A percentile compares a stretch with the other conserved stretches of the same genome.
These are phyloP conservation scores for Dichotomopilus funicola DNA, from an alignment of 2,329 filamentous ascomycete species.

Conservation along the genomic window DNA sequence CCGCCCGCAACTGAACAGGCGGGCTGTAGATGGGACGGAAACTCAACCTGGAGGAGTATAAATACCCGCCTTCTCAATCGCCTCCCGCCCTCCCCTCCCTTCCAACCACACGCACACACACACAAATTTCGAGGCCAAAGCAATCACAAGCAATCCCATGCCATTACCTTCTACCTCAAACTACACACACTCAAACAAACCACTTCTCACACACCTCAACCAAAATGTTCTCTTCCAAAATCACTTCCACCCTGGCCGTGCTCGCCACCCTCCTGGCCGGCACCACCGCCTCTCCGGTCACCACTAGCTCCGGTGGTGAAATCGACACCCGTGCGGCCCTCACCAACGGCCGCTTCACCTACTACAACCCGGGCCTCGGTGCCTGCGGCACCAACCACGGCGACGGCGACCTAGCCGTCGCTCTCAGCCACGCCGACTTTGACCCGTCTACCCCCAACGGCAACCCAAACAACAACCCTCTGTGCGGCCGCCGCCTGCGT, in stretches of 20 bases:
- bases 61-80: not conserved
- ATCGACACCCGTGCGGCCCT: not conserved
- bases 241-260: not conserved
- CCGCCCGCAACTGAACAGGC: too few species aligned
- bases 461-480: conserved; percentile 55
- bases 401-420: conserved; percentile 50
- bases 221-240: not conserved
- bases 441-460: conserved; percentile 46
- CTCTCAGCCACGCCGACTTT: conserved; percentile 53
- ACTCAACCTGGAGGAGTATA: not conserved
- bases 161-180: not conserved
- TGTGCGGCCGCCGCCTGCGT: conserved; percentile 55
- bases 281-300: not conserved
- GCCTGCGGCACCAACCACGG: conserved; percentile 53
- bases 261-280: not conserved
- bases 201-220: not conserved
- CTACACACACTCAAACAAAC: not conserved
- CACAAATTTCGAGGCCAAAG: not conserved
- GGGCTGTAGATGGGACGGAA: not conserved
- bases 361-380: conserved; percentile 54
- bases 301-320: not conserved
- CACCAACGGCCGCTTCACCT: conserved; percentile 55
- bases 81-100: not conserved
- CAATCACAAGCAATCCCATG: not conserved
- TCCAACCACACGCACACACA: not conserved